These are phyloP conservation scores for Meira nashicola DNA, from an alignment of 1,284 basidiomycete species.

Conservation along the genomic window DNA sequence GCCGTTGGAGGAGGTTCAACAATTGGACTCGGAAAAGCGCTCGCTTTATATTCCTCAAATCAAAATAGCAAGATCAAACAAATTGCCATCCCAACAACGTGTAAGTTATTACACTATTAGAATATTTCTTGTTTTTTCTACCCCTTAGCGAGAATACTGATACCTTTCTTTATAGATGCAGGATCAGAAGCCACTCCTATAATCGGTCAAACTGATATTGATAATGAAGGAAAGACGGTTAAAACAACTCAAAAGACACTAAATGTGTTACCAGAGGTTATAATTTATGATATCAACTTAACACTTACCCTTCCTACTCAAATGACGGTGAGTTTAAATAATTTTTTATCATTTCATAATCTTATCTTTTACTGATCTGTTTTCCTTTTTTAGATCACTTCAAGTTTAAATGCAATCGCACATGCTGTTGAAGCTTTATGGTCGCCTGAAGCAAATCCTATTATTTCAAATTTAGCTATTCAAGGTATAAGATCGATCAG, in stretches of 20 bases:
- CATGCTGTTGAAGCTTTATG: conserved; percentile 48
- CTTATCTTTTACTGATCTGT: no score
- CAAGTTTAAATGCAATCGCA: conserved; percentile 58
- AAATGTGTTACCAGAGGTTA: conserved; percentile 56
- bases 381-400: conserved; percentile 44
- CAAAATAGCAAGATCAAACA: conserved; percentile 56
- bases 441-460: conserved; percentile 54
- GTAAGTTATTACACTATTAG: no score
- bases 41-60: conserved; percentile 44
- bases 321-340: conserved; percentile 42
- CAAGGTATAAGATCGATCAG: conserved; percentile 55
- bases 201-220: conserved; percentile 56
- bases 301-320: conserved; percentile 55
- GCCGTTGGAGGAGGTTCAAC: conserved; percentile 57
- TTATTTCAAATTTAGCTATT: conserved; percentile 56
- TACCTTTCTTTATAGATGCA: conserved; percentile 36
- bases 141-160: no score
- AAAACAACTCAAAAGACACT: conserved; percentile 36
- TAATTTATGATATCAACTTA: conserved; percentile 58
- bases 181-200: conserved; percentile 58
- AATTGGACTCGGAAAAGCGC: conserved; percentile 57
- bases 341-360: no score
- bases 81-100: conserved; percentile 58
- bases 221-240: conserved; percentile 56
- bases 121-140: no score